A percentile compares a stretch with the other conserved stretches of the same genome.
Evolutionary conservation across 1,284 basidiomycete species (phyloP).

Genomic region (Cryptococcus sp.): DNA sequence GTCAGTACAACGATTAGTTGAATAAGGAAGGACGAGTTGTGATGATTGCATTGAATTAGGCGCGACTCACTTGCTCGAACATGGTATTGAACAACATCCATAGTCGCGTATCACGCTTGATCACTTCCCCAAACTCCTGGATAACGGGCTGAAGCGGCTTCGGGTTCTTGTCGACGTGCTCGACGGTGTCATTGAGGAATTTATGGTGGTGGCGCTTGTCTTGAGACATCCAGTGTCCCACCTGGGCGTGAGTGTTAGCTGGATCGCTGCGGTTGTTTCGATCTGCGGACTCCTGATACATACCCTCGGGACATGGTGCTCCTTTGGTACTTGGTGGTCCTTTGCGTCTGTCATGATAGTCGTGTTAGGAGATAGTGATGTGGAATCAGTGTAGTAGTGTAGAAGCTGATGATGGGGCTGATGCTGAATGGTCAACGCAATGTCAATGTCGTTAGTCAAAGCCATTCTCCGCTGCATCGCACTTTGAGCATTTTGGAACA

Average conservation of each 20-base stretch:
- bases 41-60: too few species aligned
- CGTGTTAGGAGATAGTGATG: too few species aligned
- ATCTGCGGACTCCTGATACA: background rate
- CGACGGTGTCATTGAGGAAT: conserved; percentile 40
- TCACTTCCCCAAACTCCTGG: conserved; percentile 54
- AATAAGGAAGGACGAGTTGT: background rate
- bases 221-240: conserved; percentile 46
- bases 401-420: too few species aligned
- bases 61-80: conserved; percentile 49
- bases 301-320: conserved; percentile 41
- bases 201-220: conserved; percentile 49
- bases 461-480: too few species aligned
- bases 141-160: conserved; percentile 49
- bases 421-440: too few species aligned
- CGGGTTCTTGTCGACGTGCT: conserved; percentile 43
- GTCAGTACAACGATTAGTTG: background rate
- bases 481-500: too few species aligned
- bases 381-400: too few species aligned
- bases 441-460: too few species aligned
- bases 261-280: background rate
- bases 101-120: conserved; percentile 54
- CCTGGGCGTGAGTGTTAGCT: conserved; percentile 17
- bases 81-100: conserved; percentile 55
- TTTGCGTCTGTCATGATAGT: conserved; percentile 18
- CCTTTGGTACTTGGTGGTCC: conserved; percentile 32